Evolutionary conservation across 225 moss, liverwort and hornwort genomes (phyloP).

Genomic region (Bryum argenteum): DNA sequence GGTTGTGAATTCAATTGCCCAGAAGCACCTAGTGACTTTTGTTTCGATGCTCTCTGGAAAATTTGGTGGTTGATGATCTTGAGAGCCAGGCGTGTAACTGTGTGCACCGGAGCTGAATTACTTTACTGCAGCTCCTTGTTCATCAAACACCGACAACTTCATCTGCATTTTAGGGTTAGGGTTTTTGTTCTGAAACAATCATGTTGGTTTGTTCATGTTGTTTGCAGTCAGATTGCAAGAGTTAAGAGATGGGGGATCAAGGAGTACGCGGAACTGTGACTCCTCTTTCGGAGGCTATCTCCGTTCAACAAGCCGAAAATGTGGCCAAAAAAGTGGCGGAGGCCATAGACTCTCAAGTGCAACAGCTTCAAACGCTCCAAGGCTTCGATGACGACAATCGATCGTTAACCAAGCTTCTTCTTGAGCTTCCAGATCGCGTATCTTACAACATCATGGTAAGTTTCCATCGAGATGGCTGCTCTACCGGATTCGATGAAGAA

Average conservation of each 20-base stretch:
- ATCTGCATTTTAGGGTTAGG: not conserved
- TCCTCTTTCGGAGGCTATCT: slow-evolving; percentile 75
- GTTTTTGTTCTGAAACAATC: not conserved
- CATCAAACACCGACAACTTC: too few species aligned
- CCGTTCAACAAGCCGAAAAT: slow-evolving; percentile 65
- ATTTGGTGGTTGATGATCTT: too few species aligned
- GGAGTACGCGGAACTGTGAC: slow-evolving; percentile 65
- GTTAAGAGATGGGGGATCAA: slow-evolving; percentile 31
- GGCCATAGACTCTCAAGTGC: slow-evolving; percentile 58
- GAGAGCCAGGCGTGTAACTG: too few species aligned
- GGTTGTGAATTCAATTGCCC: too few species aligned
- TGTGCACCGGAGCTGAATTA: too few species aligned
- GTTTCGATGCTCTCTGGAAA: too few species aligned
- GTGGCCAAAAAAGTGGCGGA: slow-evolving; percentile 73
- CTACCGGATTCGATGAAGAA: too few species aligned
- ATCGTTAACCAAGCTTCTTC: slow-evolving; percentile 69
- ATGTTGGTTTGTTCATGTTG: too few species aligned
- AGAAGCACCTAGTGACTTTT: too few species aligned
- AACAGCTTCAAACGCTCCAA: slow-evolving; percentile 66
- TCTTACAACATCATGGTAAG: slow-evolving; percentile 82
- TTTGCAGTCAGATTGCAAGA: not conserved
- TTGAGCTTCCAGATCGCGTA: slow-evolving; percentile 78
- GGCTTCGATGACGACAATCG: slow-evolving; percentile 67
- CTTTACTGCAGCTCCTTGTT: too few species aligned
- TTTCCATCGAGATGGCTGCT: not conserved